Percentiles rank a stretch among this genome's conserved stretches.
Evolutionary conservation across 805 yeast species (phyloP).

Genomic region (Suhomyces faveliae): DNA sequence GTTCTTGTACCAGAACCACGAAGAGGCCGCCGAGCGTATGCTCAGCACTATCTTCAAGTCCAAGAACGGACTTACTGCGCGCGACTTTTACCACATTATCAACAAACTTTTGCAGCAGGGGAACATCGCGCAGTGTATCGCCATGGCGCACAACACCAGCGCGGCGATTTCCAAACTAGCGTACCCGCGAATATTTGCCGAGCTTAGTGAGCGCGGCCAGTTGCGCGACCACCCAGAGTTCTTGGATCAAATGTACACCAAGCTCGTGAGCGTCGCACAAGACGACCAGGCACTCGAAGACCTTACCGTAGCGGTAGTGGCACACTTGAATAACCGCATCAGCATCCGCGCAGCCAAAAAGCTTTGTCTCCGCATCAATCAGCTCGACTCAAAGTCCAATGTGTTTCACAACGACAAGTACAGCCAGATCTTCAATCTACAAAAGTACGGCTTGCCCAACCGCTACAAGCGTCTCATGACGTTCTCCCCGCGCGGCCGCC

Average conservation of each 20-base stretch:
- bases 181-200: constrained; percentile 21
- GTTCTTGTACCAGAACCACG: constrained; percentile 27
- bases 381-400: constrained; percentile 6
- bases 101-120: constrained; percentile 23
- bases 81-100: constrained; percentile 29
- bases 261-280: constrained; percentile 12
- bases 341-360: constrained; percentile 22
- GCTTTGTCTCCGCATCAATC: constrained; percentile 13
- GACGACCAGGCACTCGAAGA: constrained; percentile 14
- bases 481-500: constrained; percentile 13
- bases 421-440: constrained; percentile 14
- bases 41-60: constrained; percentile 29
- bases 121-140: constrained; percentile 24
- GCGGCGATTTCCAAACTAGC: constrained; percentile 25
- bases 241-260: constrained; percentile 7
- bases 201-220: not conserved
- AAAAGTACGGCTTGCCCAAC: constrained; percentile 19
- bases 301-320: constrained; percentile 20
- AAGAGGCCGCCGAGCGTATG: constrained; percentile 28
- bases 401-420: not conserved
- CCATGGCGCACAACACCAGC: constrained; percentile 19
- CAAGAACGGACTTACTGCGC: constrained; percentile 22
- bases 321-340: constrained; percentile 15
- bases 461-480: constrained; percentile 16
- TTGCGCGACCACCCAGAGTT: constrained; percentile 8